Evolutionary conservation across 2,329 filamentous ascomycete species (phyloP), one percentile per base, ranked within the genome.

Genomic region (Venturia nashicola): DNA sequence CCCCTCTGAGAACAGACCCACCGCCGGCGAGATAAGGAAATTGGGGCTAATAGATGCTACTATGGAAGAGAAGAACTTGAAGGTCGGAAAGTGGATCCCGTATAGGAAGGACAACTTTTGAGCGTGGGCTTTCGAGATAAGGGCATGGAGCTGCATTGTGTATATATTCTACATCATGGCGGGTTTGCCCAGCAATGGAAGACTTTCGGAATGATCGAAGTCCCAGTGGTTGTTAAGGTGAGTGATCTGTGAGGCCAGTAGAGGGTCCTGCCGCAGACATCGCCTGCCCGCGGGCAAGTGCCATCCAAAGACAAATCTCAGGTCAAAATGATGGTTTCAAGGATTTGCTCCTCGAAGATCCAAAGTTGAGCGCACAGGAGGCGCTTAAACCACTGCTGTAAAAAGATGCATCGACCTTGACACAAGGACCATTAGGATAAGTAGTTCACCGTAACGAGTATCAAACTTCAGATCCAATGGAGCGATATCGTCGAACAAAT

Each of bases 1-100:
- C 70, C 83, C 88, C 67, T 85, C 90, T 78, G 90, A 94, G 73
- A 86, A 90, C 72, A 88, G 86, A 65, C 91, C 91, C 66, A 91
- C 84, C 67, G 89, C 89, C 5, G 90, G 89, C 66, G 86, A 94
- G 80, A 95, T 97, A 81, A 83, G 91, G 76, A 91, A 88, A 75
- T 76, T 97, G 67, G 93, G 93, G 55, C 76, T 97, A 68, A 72
- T 97, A 70, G 87, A 88, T 59, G 75, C 72, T 72, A 91, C 91
- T 76, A 88, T 94, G 69, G 89, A 95, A 70, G 89, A 94, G 73
- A 79, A 79, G 74, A 74, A 79, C 66, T 69, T 81, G 42, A 79
- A 77, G 27, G 61, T 62, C 7, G 27, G 40, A 11, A 63, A 59
- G 34, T 63, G 61, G 61, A 44, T 63, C 14, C 61, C 61, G 27